These are phyloP conservation scores for Halenospora varia DNA, from an alignment of 495 filamentous ascomycete genomes.

Conservation along the genomic window DNA sequence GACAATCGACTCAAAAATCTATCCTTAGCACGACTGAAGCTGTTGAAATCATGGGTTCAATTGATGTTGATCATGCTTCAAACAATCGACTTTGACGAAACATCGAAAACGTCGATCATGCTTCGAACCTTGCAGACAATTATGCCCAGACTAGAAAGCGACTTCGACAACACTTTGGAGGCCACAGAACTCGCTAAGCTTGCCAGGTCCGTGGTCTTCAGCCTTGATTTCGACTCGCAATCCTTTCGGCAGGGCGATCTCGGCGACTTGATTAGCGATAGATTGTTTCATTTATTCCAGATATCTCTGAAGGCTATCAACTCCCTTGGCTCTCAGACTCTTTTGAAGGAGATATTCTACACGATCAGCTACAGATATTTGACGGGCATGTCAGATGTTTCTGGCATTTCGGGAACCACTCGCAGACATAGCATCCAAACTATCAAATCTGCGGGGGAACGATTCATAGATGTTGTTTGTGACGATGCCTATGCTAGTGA, in stretches of 20 bases:
- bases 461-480: conserved; percentile 78
- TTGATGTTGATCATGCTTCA: conserved; percentile 74
- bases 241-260: conserved; percentile 45
- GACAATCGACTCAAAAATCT: conserved; percentile 64
- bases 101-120: conserved; percentile 66
- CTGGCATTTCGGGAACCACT: conserved; percentile 26
- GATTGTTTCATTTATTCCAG: conserved; percentile 87
- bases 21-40: conserved; percentile 51
- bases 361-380: conserved; percentile 84
- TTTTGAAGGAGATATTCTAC: conserved; percentile 79
- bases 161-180: conserved; percentile 57
- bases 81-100: conserved; percentile 66
- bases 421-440: conserved; percentile 63
- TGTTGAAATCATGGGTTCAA: conserved; percentile 76
- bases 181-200: conserved; percentile 72
- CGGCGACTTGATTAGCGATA: conserved; percentile 76
- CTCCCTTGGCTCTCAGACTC: conserved; percentile 61
- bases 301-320: conserved; percentile 70
- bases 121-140: conserved; percentile 80
- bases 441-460: conserved; percentile 71
- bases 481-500: conserved; percentile 90
- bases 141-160: conserved; percentile 75
- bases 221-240: conserved; percentile 55
- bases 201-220: conserved; percentile 70
- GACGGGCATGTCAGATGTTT: conserved; percentile 58